Base-by-base conservation (phyloP, 805 yeast genomes). In the Candida quercuum region DNA sequence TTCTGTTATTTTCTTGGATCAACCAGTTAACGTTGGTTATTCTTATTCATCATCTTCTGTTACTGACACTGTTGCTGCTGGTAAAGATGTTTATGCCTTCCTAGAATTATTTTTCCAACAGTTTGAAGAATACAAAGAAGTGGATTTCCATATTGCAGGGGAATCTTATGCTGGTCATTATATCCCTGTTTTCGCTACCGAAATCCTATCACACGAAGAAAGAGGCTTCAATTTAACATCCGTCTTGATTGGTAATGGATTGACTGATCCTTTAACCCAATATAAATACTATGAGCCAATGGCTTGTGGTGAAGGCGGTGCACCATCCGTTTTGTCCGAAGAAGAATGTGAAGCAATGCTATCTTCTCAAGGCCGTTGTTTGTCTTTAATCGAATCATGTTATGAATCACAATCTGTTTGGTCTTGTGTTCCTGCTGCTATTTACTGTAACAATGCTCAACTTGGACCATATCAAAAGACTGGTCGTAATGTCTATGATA, bases 251-350 rank as follows among this genome's bases (percentile, higher is more conserved):
- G 96, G 96, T 54, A 88, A 88, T 59, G 96, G 96, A 38, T 74
- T 87, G 50, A 85, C 95, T 27, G 95, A 88, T 64, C 81, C 94
- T 9, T 73, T 83, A 57, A 71, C 76, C 45, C 96, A 86, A 65
- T 81, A 81, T 62, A 76, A 75, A 45, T 74, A 76, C 63, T 86
- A 82, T 60, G 80, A 82, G 57, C 95, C 94, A 61, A 88, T 87
- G 96, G 96, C 95, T 12, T 88, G 96, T 66, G 96, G 96, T 46
- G 71, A 78, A 54, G 95, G 96, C 49, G 96, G 95, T 28, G 78
- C 74, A 49, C 82, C 84, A 27, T 69, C 89, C 13, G 86, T 87
- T 5, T 67, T 88, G 47, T 65, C 75, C 26, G 93, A 86, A 39
- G 87, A 82, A 43, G 82, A 83, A 52, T 91, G 99, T 67, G 72